Base-by-base conservation (phyloP, 2,329 filamentous ascomycete species). In the Ophiostoma pallidulum region DNA sequence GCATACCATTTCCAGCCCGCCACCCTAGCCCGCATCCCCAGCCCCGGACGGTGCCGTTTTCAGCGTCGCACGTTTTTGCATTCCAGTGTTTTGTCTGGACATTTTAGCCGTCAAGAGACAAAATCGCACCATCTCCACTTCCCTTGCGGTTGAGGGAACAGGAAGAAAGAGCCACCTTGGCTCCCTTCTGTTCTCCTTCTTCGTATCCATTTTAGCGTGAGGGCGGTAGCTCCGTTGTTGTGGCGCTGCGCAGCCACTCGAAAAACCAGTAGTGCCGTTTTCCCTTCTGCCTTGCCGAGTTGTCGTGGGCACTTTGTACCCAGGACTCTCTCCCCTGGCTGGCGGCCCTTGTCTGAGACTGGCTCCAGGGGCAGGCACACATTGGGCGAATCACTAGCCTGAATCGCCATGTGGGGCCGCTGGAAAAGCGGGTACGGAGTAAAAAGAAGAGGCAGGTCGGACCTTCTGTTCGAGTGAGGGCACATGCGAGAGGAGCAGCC, bases 251-350 rank as follows among this genome's bases (percentile, higher is more conserved):
- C 37, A 40, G 44, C 44, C 36, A 45, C 33, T 38, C 42, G n/a
- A n/a, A n/a, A n/a, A n/a, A n/a, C 29, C 41, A 36, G 41, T 44
- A 36, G 41, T 32, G 41, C 41, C 41, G 41, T 36, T 36, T 42
- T 24, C n/a, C n/a, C n/a, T 33, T 31, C 8, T 28, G 24, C 28
- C 14, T n/a, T 28, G 32, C 29, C 16, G 14, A 19, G 16, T 14
- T 22, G 26, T n/a, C 16, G 18, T 43, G 28, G 13, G 28, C 29
- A 20, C 41, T 35, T 31, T 31, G 41, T 44, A 33, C 32, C 29
- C 29, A 16, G 33, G 33, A 45, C 38, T 20, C 8, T 16, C 33
- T 16, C 31, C 31, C 18, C 20, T n/a, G n/a, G 31, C 32, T 22
- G 14, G 32, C 42, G n/a, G n/a, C 6, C n/a, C n/a, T 33, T 6